phyloP scores from a whole-genome alignment of 1,139 yeast genomes.

The Insectozyma bohioensis region DNA sequence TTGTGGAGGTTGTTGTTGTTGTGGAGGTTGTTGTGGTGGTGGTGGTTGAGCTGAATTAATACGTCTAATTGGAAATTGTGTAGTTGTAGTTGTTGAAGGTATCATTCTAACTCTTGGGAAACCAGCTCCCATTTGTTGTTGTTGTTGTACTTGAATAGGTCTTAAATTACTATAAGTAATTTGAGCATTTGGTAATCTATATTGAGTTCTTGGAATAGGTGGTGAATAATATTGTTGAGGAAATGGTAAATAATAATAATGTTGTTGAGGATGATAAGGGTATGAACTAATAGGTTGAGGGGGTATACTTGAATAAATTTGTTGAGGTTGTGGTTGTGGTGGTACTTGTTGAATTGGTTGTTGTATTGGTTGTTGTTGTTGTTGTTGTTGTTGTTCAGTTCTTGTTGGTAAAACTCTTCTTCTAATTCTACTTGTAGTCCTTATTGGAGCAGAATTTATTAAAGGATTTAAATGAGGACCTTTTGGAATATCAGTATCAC shows the following conservation, averaged over 20 bases:
- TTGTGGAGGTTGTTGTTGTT: neutral
- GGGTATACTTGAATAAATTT: conserved; percentile 2
- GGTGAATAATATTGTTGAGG: conserved; percentile 10
- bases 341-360: conserved; percentile 9
- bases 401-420: conserved; percentile 6
- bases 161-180: conserved; percentile 10
- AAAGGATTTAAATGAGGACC: conserved; percentile 22
- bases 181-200: conserved; percentile 12
- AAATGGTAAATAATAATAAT: conserved; percentile 6
- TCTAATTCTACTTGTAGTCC: conserved; percentile 16
- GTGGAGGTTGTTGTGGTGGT: conserved; percentile 4
- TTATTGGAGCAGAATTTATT: conserved; percentile 48
- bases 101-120: conserved; percentile 10
- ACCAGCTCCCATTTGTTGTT: conserved; percentile 4
- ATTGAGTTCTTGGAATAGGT: conserved; percentile 8
- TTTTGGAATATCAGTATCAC: neutral
- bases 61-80: conserved; percentile 9
- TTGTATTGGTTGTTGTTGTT: conserved; percentile 6
- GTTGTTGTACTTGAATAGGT: conserved; percentile 9
- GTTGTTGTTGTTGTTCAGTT: no score
- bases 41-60: conserved; percentile 2
- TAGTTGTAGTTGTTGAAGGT: conserved; percentile 12
- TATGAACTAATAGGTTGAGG: neutral
- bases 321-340: conserved; percentile 5
- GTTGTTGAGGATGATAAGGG: conserved; percentile 6